Evolutionary conservation across 2,329 filamentous ascomycete species (phyloP).

Genomic region (Trichoderma arundinaceum): DNA sequence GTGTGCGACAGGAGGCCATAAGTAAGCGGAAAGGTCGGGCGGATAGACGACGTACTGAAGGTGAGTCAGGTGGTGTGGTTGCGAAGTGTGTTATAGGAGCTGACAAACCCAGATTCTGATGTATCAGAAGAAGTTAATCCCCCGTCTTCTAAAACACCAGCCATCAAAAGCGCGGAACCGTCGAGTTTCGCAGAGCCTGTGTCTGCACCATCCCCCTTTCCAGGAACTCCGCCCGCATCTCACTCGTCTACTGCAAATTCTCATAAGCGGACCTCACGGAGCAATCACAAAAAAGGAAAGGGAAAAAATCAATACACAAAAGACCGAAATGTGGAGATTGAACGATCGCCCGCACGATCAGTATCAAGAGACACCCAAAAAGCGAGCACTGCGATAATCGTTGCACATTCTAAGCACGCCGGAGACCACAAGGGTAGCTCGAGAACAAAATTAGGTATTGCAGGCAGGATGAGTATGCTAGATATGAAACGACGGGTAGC

Average conservation of each 20-base stretch:
- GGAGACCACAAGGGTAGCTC: conserved; percentile 60
- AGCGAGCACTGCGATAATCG: conserved; percentile 44
- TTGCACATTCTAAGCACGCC: conserved; percentile 44
- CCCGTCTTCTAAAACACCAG: conserved; percentile 46
- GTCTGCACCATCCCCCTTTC: conserved; percentile 40
- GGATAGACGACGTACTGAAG: conserved; percentile 80
- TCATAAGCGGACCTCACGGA: conserved; percentile 65
- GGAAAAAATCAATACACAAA: conserved; percentile 85
- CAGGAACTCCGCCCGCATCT: conserved; percentile 52
- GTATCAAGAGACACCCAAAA: conserved; percentile 57
- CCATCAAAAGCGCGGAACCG: conserved; percentile 42
- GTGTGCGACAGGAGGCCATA: conserved; percentile 73
- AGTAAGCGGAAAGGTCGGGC: conserved; percentile 82
- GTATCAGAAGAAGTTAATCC: conserved; percentile 69
- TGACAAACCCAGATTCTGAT: conserved; percentile 65
- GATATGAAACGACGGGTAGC: conserved; percentile 87
- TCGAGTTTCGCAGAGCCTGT: conserved; percentile 41
- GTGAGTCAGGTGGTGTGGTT: conserved; percentile 52
- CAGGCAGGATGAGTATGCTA: conserved; percentile 78
- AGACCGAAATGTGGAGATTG: conserved; percentile 66
- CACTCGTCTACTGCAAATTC: conserved; percentile 54
- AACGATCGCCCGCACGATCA: conserved; percentile 63
- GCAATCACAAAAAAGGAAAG: conserved; percentile 69
- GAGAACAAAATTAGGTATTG: conserved; percentile 58
- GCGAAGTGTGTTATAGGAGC: neutral